Evolutionary conservation across 257 asterid genomes (phyloP).

Genomic region (Galeopsis tetrahit): DNA sequence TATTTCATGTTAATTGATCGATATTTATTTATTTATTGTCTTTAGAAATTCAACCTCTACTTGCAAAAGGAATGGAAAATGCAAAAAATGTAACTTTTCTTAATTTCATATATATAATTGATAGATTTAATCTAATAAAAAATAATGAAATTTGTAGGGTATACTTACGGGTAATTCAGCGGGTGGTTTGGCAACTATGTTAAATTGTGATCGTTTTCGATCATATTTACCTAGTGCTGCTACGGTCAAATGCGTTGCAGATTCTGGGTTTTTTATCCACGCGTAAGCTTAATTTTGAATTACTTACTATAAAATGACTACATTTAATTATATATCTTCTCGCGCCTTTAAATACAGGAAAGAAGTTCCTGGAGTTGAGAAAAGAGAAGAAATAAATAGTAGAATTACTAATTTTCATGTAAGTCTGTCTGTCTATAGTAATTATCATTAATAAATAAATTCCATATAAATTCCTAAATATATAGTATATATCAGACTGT

Average conservation of each 20-base stretch:
- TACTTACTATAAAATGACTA: too few species aligned
- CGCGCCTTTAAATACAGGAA: conserved; percentile 23
- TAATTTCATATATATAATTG: not conserved
- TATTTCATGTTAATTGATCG: not conserved
- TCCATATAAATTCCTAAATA: too few species aligned
- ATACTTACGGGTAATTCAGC: conserved; percentile 49
- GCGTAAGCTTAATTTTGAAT: conserved; percentile 30
- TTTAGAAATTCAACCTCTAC: conserved; percentile 31
- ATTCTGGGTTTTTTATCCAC: conserved; percentile 48
- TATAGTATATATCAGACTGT: too few species aligned
- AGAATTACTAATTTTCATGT: not conserved
- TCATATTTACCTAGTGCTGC: conserved; percentile 29
- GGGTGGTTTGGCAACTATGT: too few species aligned
- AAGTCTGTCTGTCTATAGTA: not conserved
- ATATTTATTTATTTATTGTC: not conserved
- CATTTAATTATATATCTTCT: too few species aligned
- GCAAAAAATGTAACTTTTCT: conserved; percentile 31
- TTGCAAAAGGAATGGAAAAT: conserved; percentile 40
- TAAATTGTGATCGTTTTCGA: conserved; percentile 47
- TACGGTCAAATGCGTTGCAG: conserved; percentile 46
- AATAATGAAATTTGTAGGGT: conserved; percentile 26
- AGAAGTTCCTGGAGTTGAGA: conserved; percentile 20
- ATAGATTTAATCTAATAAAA: too few species aligned
- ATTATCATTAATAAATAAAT: not conserved
- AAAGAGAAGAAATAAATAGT: not conserved